phyloP scores from a whole-genome alignment of 257 asterid species.

The Gentiana macrophylla region DNA sequence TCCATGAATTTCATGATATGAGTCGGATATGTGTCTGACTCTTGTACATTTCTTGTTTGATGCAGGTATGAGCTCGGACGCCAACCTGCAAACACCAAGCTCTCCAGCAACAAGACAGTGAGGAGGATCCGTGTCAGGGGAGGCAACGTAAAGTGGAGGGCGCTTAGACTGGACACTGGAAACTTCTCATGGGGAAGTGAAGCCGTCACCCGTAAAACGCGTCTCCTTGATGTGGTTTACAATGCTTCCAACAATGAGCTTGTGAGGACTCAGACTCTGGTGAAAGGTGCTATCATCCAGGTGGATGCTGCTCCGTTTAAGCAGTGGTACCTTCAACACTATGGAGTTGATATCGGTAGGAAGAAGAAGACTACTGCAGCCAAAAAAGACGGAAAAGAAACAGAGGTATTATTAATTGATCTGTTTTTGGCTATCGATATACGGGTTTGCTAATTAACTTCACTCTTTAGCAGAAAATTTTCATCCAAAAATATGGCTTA shows the following conservation, averaged over 20 bases:
- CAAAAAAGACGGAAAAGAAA: slow-evolving; percentile 61
- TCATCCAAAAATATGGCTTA: not conserved
- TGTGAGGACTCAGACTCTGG: slow-evolving; percentile 68
- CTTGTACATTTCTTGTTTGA: not conserved
- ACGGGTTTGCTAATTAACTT: not conserved
- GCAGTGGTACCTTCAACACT: slow-evolving; percentile 78
- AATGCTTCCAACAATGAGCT: slow-evolving; percentile 67
- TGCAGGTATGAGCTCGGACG: slow-evolving; percentile 79
- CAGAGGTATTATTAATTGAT: too few relatives aligned
- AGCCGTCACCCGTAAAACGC: slow-evolving; percentile 31
- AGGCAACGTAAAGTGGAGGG: slow-evolving; percentile 40
- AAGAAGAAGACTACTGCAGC: slow-evolving; percentile 45
- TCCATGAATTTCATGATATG: too few relatives aligned
- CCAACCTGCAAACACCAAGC: slow-evolving; percentile 70
- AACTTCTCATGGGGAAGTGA: slow-evolving; percentile 39
- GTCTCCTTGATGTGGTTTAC: slow-evolving; percentile 60
- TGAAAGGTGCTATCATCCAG: slow-evolving; percentile 36
- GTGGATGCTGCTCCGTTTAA: slow-evolving; percentile 55
- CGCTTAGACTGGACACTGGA: slow-evolving; percentile 33
- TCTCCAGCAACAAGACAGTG: slow-evolving; percentile 62
- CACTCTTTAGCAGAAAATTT: not conserved
- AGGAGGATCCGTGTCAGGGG: slow-evolving; percentile 31
- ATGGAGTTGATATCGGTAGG: slow-evolving; percentile 77
- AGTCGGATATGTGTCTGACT: not conserved
- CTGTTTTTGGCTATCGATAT: not conserved